phyloP scores from a whole-genome alignment of 495 filamentous ascomycete species.

The Tuber brumale region DNA sequence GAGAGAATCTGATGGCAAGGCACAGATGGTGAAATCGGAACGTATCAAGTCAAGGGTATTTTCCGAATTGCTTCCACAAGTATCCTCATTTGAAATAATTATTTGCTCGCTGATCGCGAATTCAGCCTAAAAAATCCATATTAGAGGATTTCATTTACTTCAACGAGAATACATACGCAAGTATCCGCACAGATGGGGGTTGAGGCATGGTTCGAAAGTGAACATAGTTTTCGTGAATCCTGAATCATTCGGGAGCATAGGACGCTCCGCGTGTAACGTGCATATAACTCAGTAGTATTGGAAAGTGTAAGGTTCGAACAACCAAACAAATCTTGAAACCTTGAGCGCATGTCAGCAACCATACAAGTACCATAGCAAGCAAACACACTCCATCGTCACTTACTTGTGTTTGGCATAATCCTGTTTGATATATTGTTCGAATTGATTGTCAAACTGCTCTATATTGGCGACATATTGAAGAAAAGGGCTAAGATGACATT shows the following conservation, averaged over 20 bases:
- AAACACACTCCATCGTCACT: conserved; percentile 30
- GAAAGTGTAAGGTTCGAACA: conserved; percentile 71
- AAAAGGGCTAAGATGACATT: conserved; percentile 61
- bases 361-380: conserved; percentile 5
- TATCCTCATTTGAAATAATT: conserved; percentile 63
- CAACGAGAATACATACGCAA: conserved; percentile 58
- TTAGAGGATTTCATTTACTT: neutral
- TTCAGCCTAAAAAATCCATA: conserved; percentile 54
- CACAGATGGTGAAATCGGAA: conserved; percentile 87
- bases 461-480: conserved; percentile 69
- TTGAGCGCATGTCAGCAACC: conserved; percentile 43
- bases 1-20: conserved; percentile 70
- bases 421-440: conserved; percentile 66
- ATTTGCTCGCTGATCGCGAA: conserved; percentile 81
- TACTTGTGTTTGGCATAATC: conserved; percentile 72
- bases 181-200: conserved; percentile 81
- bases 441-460: conserved; percentile 68
- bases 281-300: conserved; percentile 80
- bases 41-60: conserved; percentile 71
- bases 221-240: conserved; percentile 70
- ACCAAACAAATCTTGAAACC: conserved; percentile 71
- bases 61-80: conserved; percentile 59
- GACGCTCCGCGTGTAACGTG: conserved; percentile 84
- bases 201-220: conserved; percentile 55
- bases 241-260: conserved; percentile 95